Evolutionary conservation across 1,139 yeast species (phyloP).

Genomic region (Arxiozyma bovina): DNA sequence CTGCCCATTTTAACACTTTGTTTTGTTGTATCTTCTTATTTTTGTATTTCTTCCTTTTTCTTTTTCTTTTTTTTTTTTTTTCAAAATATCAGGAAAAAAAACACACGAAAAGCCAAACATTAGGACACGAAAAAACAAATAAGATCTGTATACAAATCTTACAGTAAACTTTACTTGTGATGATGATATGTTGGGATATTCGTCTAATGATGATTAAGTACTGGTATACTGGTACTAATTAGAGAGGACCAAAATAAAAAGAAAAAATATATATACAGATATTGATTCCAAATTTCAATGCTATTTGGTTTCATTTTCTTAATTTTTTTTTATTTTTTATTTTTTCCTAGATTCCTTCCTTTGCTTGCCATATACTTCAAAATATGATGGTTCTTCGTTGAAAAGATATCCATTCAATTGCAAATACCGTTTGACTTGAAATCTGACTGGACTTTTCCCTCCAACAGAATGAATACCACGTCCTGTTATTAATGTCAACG

Average conservation of each 20-base stretch:
- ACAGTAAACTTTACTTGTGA: too few relatives aligned
- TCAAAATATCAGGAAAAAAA: too few relatives aligned
- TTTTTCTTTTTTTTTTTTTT: too few relatives aligned
- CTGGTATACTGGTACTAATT: neutral
- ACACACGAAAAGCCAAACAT: neutral
- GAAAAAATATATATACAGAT: neutral
- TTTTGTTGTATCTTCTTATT: too few relatives aligned
- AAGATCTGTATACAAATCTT: too few relatives aligned
- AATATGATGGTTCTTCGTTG: slow-evolving; percentile 41
- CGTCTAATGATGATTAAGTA: neutral
- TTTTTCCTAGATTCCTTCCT: neutral
- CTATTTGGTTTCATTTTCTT: neutral
- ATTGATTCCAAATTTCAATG: neutral
- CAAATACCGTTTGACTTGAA: slow-evolving; percentile 35
- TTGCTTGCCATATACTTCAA: slow-evolving; percentile 37
- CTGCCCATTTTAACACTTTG: too few relatives aligned
- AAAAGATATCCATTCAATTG: slow-evolving; percentile 33
- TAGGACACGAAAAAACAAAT: too few relatives aligned
- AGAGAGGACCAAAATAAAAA: neutral
- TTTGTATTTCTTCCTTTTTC: neutral
- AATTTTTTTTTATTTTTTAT: too few relatives aligned
- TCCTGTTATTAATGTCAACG: slow-evolving; percentile 46
- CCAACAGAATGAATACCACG: slow-evolving; percentile 53
- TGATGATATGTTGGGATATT: neutral
- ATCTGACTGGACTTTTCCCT: slow-evolving; percentile 41